Evolutionary conservation across 495 filamentous ascomycete species (phyloP).

Genomic region (Tricharina praecox): DNA sequence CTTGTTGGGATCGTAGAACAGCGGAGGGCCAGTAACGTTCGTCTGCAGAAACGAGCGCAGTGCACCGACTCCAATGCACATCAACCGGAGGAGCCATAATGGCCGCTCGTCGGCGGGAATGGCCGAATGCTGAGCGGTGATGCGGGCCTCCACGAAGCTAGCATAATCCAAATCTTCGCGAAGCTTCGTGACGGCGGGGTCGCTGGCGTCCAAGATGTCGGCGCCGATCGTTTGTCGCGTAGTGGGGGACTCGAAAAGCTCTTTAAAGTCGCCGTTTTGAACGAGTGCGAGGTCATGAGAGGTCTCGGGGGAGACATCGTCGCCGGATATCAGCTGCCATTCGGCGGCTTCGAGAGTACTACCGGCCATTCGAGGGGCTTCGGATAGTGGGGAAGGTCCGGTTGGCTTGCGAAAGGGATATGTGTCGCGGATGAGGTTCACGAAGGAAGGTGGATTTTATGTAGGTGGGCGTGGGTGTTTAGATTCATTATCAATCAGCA

Average conservation of each 20-base stretch:
- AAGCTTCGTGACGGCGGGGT: conserved; percentile 9
- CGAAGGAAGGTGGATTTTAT: too few relatives aligned
- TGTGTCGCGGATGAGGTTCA: too few relatives aligned
- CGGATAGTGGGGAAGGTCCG: too few relatives aligned
- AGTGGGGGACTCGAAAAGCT: conserved; percentile 6
- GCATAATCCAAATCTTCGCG: conserved; percentile 11
- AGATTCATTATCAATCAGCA: too few relatives aligned
- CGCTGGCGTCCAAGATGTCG: not conserved
- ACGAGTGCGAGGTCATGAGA: conserved; percentile 10
- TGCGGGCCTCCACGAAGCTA: conserved; percentile 8
- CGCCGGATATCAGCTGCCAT: conserved; percentile 17
- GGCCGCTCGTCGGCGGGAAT: not conserved
- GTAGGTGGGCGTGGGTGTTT: too few relatives aligned
- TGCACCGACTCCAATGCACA: conserved; percentile 46
- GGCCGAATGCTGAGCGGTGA: conserved; percentile 2
- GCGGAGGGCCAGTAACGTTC: conserved; percentile 75
- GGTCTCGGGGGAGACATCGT: conserved; percentile 3
- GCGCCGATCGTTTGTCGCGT: conserved; percentile 7
- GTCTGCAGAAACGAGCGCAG: conserved; percentile 75
- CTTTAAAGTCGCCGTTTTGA: conserved; percentile 12
- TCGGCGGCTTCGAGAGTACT: conserved; percentile 3
- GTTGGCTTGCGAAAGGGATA: too few relatives aligned
- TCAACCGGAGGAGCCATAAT: conserved; percentile 6
- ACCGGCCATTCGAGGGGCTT: too few relatives aligned
- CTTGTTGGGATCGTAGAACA: conserved; percentile 38